A percentile compares a stretch with the other conserved stretches of the same genome.
These are phyloP conservation scores for Citeromyces hawaiiensis DNA, from an alignment of 1,139 yeast genomes.

Conservation along the genomic window DNA sequence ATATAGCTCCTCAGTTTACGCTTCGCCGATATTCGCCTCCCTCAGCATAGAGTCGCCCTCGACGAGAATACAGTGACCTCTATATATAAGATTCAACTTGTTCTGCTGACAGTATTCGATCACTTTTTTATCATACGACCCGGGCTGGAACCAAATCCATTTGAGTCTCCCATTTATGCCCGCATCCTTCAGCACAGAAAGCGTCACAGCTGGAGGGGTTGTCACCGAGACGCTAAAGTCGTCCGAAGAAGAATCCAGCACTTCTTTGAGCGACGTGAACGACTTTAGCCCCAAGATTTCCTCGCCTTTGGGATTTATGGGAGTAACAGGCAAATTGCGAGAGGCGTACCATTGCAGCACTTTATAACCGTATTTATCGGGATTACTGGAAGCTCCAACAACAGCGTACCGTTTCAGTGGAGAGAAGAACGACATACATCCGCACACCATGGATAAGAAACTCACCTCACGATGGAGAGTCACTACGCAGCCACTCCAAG, in stretches of 20 bases:
- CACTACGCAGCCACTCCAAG: not conserved
- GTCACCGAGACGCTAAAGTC: conserved; percentile 43
- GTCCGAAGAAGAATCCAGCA: conserved; percentile 14
- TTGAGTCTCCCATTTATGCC: conserved; percentile 19
- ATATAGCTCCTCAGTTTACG: no score
- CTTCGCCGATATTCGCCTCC: conserved; percentile 2
- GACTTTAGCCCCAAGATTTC: conserved; percentile 33
- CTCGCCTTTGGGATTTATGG: conserved; percentile 45
- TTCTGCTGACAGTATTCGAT: conserved; percentile 27
- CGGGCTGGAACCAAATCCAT: conserved; percentile 79
- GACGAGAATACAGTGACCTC: conserved; percentile 60
- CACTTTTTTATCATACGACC: conserved; percentile 48
- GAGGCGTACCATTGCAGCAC: conserved; percentile 56
- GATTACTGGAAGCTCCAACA: conserved; percentile 60
- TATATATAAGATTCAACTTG: conserved; percentile 24
- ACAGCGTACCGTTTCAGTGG: conserved; percentile 34
- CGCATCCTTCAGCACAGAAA: conserved; percentile 26
- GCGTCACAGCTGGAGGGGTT: conserved; percentile 59
- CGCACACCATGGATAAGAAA: not conserved
- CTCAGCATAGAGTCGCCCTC: conserved; percentile 35
- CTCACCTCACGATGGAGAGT: conserved; percentile 1
- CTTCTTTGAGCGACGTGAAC: conserved; percentile 21
- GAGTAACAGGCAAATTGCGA: conserved; percentile 46
- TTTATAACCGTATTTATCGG: conserved; percentile 57
- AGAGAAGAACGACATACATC: not conserved